These are phyloP conservation scores for Nidularia pulvinata DNA, from an alignment of 768 basidiomycete genomes.

Conservation along the genomic window DNA sequence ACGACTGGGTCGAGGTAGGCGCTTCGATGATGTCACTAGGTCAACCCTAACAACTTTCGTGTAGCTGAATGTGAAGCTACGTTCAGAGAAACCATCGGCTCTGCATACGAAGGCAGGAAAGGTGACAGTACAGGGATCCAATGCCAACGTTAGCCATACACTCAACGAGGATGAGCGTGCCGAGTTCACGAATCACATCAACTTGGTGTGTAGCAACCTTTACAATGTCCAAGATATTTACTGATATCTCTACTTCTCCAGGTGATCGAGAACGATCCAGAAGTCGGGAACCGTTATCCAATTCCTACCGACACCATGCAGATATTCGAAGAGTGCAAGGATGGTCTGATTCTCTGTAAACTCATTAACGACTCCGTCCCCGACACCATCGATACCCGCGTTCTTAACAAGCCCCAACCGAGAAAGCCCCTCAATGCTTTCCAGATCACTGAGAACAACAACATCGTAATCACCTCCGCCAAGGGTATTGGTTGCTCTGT, in stretches of 20 bases:
- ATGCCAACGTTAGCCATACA: slow-evolving; percentile 94
- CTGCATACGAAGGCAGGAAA: slow-evolving; percentile 77
- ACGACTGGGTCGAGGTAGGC: slow-evolving; percentile 96
- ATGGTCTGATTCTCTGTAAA: slow-evolving; percentile 96
- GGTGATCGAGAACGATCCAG: slow-evolving; percentile 91
- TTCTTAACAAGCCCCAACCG: slow-evolving; percentile 84
- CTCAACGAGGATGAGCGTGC: slow-evolving; percentile 95
- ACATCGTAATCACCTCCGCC: slow-evolving; percentile 97
- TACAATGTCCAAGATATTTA: background rate
- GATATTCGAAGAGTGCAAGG: slow-evolving; percentile 94
- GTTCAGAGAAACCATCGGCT: slow-evolving; percentile 32
- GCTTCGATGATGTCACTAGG: slow-evolving; percentile 8
- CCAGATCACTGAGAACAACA: slow-evolving; percentile 99
- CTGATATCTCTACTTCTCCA: slow-evolving; percentile 26
- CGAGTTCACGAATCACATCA: slow-evolving; percentile 99
- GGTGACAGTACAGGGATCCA: slow-evolving; percentile 93
- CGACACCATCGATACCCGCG: slow-evolving; percentile 98
- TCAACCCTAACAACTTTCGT: slow-evolving; percentile 3
- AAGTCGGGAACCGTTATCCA: slow-evolving; percentile 80
- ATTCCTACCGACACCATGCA: slow-evolving; percentile 99
- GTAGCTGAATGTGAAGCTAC: slow-evolving; percentile 83
- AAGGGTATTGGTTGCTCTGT: slow-evolving; percentile 99
- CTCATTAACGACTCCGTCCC: slow-evolving; percentile 99
- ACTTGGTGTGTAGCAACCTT: slow-evolving; percentile 56
- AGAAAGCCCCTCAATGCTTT: slow-evolving; percentile 94